A percentile compares a stretch with the other conserved stretches of the same genome.
Conservation (phyloP, 805 yeast genomes). For the Yarrowia sp. region DNA sequence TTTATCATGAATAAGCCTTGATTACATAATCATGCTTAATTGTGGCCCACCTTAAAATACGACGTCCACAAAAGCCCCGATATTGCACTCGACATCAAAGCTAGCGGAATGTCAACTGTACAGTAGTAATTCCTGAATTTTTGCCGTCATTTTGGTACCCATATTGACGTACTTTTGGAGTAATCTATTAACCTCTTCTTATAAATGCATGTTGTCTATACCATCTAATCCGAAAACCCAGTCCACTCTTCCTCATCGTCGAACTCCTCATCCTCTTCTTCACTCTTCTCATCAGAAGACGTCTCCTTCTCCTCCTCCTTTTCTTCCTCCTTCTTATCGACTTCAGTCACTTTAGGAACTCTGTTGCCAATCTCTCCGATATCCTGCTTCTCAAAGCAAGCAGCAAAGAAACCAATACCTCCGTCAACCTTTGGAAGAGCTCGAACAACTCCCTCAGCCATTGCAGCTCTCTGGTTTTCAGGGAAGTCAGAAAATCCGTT, state of each 20-base stretch:
- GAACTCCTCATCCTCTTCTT: background rate
- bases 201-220: conserved; percentile 3
- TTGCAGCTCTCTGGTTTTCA: conserved; percentile 48
- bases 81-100: too few relatives aligned
- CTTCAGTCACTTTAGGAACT: background rate
- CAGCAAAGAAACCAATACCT: conserved; percentile 99
- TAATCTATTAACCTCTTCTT: too few relatives aligned
- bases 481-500: conserved; percentile 64
- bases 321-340: background rate
- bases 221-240: conserved; percentile 6
- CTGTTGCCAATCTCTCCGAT: conserved; percentile 2
- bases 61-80: too few relatives aligned
- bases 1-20: too few relatives aligned
- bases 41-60: too few relatives aligned
- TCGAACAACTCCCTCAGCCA: conserved; percentile 88
- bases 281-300: background rate
- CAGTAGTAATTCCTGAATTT: too few relatives aligned
- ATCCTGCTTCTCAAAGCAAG: conserved; percentile 62
- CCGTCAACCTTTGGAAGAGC: conserved; percentile 89
- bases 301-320: background rate
- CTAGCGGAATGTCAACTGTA: too few relatives aligned
- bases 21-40: too few relatives aligned
- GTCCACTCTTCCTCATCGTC: conserved; percentile 28
- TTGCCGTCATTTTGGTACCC: too few relatives aligned
- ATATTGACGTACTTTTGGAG: too few relatives aligned